Base-by-base conservation (phyloP, 2,329 filamentous ascomycete genomes). In the Pseudogymnoascus sp. region DNA sequence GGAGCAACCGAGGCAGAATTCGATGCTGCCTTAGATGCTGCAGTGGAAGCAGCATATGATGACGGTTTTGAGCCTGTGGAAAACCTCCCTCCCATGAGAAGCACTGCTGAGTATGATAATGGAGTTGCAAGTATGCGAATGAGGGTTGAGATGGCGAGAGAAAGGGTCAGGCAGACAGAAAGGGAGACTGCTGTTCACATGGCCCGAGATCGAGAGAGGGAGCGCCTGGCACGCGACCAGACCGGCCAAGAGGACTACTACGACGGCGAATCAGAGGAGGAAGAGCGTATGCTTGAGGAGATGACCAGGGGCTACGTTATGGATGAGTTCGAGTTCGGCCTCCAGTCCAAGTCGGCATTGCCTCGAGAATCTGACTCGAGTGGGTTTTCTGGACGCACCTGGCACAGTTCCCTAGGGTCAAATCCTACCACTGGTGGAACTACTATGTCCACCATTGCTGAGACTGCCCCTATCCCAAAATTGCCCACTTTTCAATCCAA, bases 21-120 rank as follows among this genome's bases (percentile, higher is more conserved):
- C 68, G 93, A 97, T 75, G 92, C 91, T 7, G 95, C 95, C 3
- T 81, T 97, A 46, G 93, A 97, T 76, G 93, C 93, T 23, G 95
- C 95, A 12, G 93, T 97, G 7, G 95, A 97, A 75, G 93, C 93
- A 60, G 95, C 93, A 4, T 99, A 97, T 74, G 89, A 96, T 73
- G 92, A 97, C 66, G 90, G 90, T 0, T 90, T 91, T 67, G 92
- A 96, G 72, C 89, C 89, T 3, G 85, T 84, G 73, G 81, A 81
- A 16, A 44, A 44, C 34, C 50, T 56, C 16, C 50, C 59, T 14
- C 59, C 40, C 28, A 56, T 56, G 50, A 56, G 50, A 21, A 56
- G 50, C 50, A 36, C 50, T 12, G 50, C 50, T 14, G 59, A 60
- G 18, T 60, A 60, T 23, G 59, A 60, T 23, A 60, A 60, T 31